Percentiles rank a stretch among this genome's conserved stretches.
Conservation (phyloP, 202 grass and related monocot species). For the Carex arenaria region DNA sequence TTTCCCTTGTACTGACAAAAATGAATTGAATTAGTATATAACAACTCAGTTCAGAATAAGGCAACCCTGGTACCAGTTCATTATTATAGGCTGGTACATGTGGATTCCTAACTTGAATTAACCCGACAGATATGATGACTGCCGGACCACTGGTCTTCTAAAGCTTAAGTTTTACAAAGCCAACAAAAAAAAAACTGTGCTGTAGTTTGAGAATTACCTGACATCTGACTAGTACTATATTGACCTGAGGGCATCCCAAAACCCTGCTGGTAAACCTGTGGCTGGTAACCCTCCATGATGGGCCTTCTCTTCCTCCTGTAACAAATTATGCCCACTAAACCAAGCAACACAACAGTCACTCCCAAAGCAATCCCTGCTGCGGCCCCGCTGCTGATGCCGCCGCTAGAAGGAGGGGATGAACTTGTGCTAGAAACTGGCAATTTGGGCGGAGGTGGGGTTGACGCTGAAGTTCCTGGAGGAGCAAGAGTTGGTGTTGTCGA, state of each 20-base stretch:
- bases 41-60: neutral
- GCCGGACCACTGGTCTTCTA: neutral
- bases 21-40: neutral
- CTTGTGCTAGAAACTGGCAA: neutral
- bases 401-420: neutral
- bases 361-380: conserved; percentile 38
- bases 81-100: neutral
- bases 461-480: neutral
- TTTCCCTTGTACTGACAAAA: neutral
- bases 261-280: conserved; percentile 44
- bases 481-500: conserved; percentile 15
- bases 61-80: neutral
- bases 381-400: conserved; percentile 36
- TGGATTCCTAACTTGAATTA: neutral
- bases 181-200: neutral
- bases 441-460: neutral
- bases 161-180: neutral
- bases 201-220: conserved; percentile 27
- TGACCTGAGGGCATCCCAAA: conserved; percentile 34
- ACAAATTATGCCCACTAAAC: conserved; percentile 45
- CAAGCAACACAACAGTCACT: conserved; percentile 35
- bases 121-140: neutral
- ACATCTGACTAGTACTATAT: conserved; percentile 46
- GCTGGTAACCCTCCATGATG: conserved; percentile 21
- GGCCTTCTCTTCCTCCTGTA: conserved; percentile 33